These are phyloP conservation scores for Pyrus communis DNA, from an alignment of 306 rosid genomes.

Conservation along the genomic window DNA sequence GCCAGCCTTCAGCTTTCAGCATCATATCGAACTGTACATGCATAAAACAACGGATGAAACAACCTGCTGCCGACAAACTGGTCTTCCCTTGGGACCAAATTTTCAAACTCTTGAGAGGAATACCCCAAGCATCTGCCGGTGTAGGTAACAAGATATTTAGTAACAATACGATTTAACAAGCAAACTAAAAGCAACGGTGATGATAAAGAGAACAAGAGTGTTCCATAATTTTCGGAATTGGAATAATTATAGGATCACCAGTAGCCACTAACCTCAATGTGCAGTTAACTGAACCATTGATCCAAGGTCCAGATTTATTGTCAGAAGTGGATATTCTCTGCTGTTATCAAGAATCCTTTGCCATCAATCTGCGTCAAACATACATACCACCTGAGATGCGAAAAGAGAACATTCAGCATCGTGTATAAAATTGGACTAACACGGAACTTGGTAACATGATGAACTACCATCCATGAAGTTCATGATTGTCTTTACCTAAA, in stretches of 20 bases:
- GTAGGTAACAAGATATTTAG: neutral
- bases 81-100: constrained; percentile 8
- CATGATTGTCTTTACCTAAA: constrained; percentile 9
- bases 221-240: neutral
- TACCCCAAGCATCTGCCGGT: neutral
- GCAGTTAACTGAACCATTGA: neutral
- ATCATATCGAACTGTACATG: constrained; percentile 30
- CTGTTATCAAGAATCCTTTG: neutral
- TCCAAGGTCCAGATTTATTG: neutral
- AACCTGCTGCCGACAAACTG: constrained; percentile 3
- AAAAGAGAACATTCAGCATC: neutral
- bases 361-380: neutral
- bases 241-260: neutral
- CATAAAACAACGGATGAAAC: neutral
- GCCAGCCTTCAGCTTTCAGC: constrained; percentile 5
- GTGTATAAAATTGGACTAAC: neutral
- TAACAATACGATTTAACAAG: neutral
- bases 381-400: neutral
- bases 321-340: neutral
- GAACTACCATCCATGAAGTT: neutral
- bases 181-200: neutral
- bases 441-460: neutral
- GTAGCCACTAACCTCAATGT: neutral
- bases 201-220: neutral
- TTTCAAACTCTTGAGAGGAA: constrained; percentile 5